These are phyloP conservation scores for Xylona heveae DNA, from an alignment of 495 filamentous ascomycete species.

Conservation along the genomic window DNA sequence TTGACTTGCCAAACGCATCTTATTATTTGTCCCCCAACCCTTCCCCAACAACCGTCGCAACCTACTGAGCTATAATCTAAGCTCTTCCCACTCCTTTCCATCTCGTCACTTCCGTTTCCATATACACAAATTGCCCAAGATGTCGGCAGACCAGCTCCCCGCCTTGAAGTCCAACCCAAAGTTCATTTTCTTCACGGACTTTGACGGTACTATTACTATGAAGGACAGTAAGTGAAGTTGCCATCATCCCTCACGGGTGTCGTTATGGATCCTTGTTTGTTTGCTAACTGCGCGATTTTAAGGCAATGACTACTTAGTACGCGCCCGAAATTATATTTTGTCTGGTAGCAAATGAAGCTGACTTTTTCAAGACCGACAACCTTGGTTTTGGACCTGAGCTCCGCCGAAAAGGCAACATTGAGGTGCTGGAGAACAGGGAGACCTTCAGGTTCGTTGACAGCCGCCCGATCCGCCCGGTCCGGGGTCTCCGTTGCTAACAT, in stretches of 20 bases:
- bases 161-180: constrained; percentile 41
- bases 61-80: too few relatives aligned
- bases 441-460: constrained; percentile 41
- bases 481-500: neutral
- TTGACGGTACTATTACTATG: constrained; percentile 86
- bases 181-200: constrained; percentile 94
- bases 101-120: too few relatives aligned
- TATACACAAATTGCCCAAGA: too few relatives aligned
- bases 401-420: constrained; percentile 42
- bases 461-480: neutral
- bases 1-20: too few relatives aligned
- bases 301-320: constrained; percentile 78
- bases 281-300: constrained; percentile 5
- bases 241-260: too few relatives aligned
- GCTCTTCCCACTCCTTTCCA: too few relatives aligned
- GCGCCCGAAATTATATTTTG: neutral
- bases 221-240: constrained; percentile 47
- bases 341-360: constrained; percentile 3
- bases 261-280: too few relatives aligned
- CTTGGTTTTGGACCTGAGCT: constrained; percentile 53
- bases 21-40: too few relatives aligned
- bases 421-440: constrained; percentile 41
- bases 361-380: constrained; percentile 50
- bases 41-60: too few relatives aligned
- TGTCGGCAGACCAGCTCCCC: neutral